Evolutionary conservation across 306 rosid genomes (phyloP), one percentile per base, ranked within the genome.

Genomic region (Luffa aegyptiaca): DNA sequence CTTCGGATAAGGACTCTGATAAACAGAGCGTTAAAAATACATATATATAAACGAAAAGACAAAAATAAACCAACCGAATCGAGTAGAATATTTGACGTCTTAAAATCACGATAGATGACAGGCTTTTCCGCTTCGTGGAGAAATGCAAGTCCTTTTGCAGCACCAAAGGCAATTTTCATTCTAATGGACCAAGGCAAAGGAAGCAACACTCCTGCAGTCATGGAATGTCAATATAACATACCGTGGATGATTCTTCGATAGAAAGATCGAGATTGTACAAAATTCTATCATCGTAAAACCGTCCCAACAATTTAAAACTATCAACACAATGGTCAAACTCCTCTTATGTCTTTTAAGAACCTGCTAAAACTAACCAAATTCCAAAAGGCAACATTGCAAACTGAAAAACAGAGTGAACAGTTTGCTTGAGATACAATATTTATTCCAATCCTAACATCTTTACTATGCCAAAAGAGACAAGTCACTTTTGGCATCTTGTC

Each of bases 101-200:
- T 96, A 66, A 96, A 96, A 84, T 96, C 99, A 42, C 99, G 98
- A 89, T 91, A 96, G 82, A 96, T 96, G 79, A 96, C 99, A 0
- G 99, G 97, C 84, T 95, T 91, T 79, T 96, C 90, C 10, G 98
- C 98, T 66, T 96, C 99, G 52, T 96, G 99, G 76, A 96, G 99
- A 89, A 96, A 93, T 46, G 99, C 98, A 58, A 96, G 99, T 59
- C 97, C 99, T 75, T 93, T 93, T 4, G 98, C 99, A 64, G 99
- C 98, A 1, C 99, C 97, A 75, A 84, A 89, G 31, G 97, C 99
- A 79, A 96, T 90, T 86, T 96, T 96, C 99, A 96, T 96, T 92
- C 99, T 88, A 82, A 87, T 85, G 69, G 99, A 88, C 99, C 97
- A 96, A 64, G 99, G 87, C 92, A 96, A 0, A n/a, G 98, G 97